Evolutionary conservation across 306 rosid genomes (phyloP).

Genomic region (Bauhinia variegata): DNA sequence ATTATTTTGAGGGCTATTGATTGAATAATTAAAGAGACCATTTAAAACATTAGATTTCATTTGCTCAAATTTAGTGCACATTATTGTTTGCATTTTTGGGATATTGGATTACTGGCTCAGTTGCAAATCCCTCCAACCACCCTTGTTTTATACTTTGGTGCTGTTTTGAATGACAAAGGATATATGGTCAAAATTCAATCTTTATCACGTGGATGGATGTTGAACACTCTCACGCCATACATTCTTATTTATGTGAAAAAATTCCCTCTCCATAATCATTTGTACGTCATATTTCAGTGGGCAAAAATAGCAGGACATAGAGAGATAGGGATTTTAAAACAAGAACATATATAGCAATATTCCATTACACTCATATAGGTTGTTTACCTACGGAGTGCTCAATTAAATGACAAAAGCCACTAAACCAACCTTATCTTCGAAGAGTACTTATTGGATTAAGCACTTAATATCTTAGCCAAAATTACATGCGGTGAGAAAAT

Average conservation of each 20-base stretch:
- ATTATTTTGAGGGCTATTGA: too few species aligned
- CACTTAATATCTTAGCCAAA: slow-evolving; percentile 52
- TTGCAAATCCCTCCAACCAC: slow-evolving; percentile 18
- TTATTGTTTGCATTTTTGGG: too few species aligned
- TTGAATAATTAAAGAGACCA: too few species aligned
- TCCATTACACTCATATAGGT: slow-evolving; percentile 10
- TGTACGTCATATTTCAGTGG: slow-evolving; percentile 20
- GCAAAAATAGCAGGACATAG: background rate
- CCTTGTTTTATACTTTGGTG: background rate
- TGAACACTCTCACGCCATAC: slow-evolving; percentile 11
- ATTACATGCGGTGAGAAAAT: slow-evolving; percentile 41
- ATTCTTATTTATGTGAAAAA: slow-evolving; percentile 8
- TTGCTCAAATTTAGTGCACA: too few species aligned
- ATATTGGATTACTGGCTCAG: slow-evolving; percentile 4
- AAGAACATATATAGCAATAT: too few species aligned
- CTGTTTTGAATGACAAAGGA: slow-evolving; percentile 14
- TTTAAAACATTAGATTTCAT: too few species aligned
- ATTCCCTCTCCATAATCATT: slow-evolving; percentile 31
- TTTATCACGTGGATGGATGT: slow-evolving; percentile 3
- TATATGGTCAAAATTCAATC: slow-evolving; percentile 23
- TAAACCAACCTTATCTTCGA: slow-evolving; percentile 54
- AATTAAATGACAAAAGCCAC: slow-evolving; percentile 54
- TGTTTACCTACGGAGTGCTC: slow-evolving; percentile 24
- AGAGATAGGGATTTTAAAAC: too few species aligned
- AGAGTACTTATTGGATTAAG: slow-evolving; percentile 50